Percentiles rank a stretch among this genome's conserved stretches.
phyloP scores from a whole-genome alignment of 805 yeast genomes.

The Candida dajiaensis region DNA sequence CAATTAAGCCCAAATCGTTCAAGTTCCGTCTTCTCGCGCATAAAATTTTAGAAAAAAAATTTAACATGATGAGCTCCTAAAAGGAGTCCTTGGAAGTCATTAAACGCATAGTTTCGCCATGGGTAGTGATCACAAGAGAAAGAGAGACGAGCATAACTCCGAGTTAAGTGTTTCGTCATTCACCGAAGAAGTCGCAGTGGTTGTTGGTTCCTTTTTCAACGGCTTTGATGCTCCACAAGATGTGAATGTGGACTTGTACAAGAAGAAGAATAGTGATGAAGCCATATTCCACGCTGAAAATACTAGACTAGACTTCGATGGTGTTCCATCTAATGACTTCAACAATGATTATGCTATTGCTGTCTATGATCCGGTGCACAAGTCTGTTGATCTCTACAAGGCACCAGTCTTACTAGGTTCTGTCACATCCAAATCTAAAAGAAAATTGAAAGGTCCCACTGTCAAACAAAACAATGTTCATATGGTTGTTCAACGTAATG shows the following conservation, averaged over 20 bases:
- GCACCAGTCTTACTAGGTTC: constrained; percentile 58
- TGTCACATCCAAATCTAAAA: constrained; percentile 57
- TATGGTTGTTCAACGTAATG: constrained; percentile 59
- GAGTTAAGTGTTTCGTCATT: constrained; percentile 32
- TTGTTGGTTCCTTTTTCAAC: constrained; percentile 72
- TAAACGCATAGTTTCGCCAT: neutral
- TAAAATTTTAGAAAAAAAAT: neutral
- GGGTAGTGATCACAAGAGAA: constrained; percentile 23
- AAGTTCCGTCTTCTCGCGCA: neutral
- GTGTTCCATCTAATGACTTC: constrained; percentile 36
- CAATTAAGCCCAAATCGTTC: neutral
- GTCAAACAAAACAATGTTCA: constrained; percentile 51
- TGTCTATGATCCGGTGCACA: constrained; percentile 62
- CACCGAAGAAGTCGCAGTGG: constrained; percentile 41
- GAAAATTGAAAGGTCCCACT: constrained; percentile 53
- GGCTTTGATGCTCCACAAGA: constrained; percentile 60
- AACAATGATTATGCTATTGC: constrained; percentile 59
- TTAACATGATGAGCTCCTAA: neutral
- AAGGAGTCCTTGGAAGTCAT: neutral
- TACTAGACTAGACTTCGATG: constrained; percentile 67
- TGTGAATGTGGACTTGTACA: constrained; percentile 58
- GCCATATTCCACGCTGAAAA: constrained; percentile 73
- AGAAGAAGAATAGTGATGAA: constrained; percentile 29
- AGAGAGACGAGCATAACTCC: constrained; percentile 30
- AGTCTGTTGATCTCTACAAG: constrained; percentile 57